phyloP scores from a whole-genome alignment of 371 early-diverging fungal genomes.

The Gilbertella persicaria region DNA sequence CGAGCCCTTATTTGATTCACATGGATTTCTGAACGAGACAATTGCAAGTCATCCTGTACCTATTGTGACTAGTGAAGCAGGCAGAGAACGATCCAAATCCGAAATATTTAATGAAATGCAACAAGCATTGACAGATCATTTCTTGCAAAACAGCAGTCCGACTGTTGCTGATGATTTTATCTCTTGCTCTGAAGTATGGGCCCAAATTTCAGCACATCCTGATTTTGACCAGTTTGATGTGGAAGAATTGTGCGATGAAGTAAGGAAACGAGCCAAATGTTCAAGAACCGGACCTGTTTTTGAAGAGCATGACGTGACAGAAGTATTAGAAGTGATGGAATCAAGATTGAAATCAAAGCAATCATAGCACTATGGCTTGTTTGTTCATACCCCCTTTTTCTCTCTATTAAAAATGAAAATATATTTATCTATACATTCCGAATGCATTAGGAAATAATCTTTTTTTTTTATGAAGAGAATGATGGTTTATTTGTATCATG shows the following conservation, averaged over 20 bases:
- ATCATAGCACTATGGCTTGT: too few species aligned
- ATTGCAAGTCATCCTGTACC: constrained; percentile 43
- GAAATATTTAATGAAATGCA: constrained; percentile 23
- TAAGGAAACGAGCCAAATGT: constrained; percentile 54
- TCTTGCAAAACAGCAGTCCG: not conserved
- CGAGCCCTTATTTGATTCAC: constrained; percentile 47
- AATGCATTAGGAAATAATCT: too few species aligned
- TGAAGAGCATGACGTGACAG: constrained; percentile 28
- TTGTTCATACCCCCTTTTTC: too few species aligned
- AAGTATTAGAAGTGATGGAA: constrained; percentile 17
- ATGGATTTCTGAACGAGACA: constrained; percentile 37
- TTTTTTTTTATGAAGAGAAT: too few species aligned
- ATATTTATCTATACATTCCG: too few species aligned
- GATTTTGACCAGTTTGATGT: constrained; percentile 51
- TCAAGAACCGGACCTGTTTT: constrained; percentile 55
- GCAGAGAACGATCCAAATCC: not conserved
- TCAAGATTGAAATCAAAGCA: not conserved
- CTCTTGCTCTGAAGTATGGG: constrained; percentile 46
- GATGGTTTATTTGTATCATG: too few species aligned
- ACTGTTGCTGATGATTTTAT: constrained; percentile 19
- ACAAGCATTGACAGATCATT: constrained; percentile 11
- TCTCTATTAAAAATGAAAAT: too few species aligned
- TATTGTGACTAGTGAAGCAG: constrained; percentile 29
- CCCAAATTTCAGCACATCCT: constrained; percentile 48
- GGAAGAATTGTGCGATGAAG: constrained; percentile 46